Evolutionary conservation across 257 asterid species (phyloP).

Genomic region (Handroanthus guayacan): DNA sequence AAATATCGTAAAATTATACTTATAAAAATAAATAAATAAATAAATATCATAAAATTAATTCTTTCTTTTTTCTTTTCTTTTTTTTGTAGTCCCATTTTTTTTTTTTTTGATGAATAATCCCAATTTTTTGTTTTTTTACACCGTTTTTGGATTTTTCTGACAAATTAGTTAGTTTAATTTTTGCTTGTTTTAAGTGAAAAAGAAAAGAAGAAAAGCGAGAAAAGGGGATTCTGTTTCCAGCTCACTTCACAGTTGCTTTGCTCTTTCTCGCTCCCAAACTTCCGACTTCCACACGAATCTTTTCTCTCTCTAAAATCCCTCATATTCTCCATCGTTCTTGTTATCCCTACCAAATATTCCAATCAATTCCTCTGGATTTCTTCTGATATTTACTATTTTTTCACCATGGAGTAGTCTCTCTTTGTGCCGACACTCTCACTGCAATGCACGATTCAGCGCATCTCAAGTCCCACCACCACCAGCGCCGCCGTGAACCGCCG

Average conservation of each 20-base stretch:
- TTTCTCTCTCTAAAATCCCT: constrained; percentile 35
- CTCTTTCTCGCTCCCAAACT: constrained; percentile 19
- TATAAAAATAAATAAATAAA: too few relatives aligned
- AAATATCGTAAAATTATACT: too few relatives aligned
- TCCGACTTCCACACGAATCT: constrained; percentile 12
- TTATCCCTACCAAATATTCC: constrained; percentile 29
- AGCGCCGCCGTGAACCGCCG: constrained; percentile 60
- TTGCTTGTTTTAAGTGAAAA: constrained; percentile 38
- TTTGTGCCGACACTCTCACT: background rate
- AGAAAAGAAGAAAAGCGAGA: background rate
- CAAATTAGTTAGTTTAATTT: background rate
- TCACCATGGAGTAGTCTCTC: constrained; percentile 30
- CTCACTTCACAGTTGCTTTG: constrained; percentile 31
- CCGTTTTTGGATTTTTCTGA: background rate
- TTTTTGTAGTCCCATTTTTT: too few relatives aligned
- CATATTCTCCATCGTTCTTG: constrained; percentile 30
- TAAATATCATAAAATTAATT: too few relatives aligned
- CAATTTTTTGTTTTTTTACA: background rate
- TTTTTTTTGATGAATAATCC: too few relatives aligned
- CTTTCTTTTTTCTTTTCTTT: too few relatives aligned
- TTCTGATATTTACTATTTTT: background rate
- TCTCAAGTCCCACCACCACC: constrained; percentile 42
- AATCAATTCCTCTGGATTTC: constrained; percentile 3
- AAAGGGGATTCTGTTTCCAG: constrained; percentile 31
- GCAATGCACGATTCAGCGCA: constrained; percentile 56